Base-by-base conservation (phyloP, 345 rosid genomes). In the Euphorbia lathyris region DNA sequence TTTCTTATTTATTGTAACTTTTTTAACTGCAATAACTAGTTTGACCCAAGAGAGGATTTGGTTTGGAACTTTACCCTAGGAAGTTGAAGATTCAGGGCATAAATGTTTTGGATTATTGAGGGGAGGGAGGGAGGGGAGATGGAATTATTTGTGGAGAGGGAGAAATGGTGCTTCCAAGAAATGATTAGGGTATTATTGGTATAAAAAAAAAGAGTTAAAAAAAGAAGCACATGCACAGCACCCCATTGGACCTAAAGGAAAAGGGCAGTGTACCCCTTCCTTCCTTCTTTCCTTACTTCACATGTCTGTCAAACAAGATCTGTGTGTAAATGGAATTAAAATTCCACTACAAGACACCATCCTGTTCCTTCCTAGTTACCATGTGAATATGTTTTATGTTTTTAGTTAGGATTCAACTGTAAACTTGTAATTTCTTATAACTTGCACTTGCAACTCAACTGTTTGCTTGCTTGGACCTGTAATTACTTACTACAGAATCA, bases 281-380 rank as follows among this genome's bases (percentile, higher is more conserved):
- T n/a, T n/a, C n/a, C n/a, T n/a, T n/a, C n/a, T n/a, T n/a, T n/a
- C n/a, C n/a, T n/a, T 12, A 7, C 81, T 78, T 88, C 90, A 82
- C 91, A 87, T 90, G 88, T 79, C 79, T 78, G 79, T 75, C 79
- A 76, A n/a, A 83, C 72, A 72, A 80, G 84, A 80, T 83, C 84
- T 75, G 81, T 64, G 81, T 64, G 34, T 51, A 69, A 63, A 68
- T 72, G 79, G 79, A 82, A 73, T 80, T 74, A 68, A 70, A 34
- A 75, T 70, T 72, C 73, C 77, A 64, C 85, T 68, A 78, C 55
- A 77, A 13, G 90, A 88, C 88, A 84, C 29, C n/a, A n/a, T n/a
- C n/a, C n/a, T n/a, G n/a, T n/a, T n/a, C n/a, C 22, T 77, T 71
- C 82, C 77, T 76, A 77, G 79, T 78, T 36, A 74, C 84, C 85